A percentile compares a stretch with the other conserved stretches of the same genome.
phyloP scores from a whole-genome alignment of 306 rosid species.

The Cucurbita moschata region DNA sequence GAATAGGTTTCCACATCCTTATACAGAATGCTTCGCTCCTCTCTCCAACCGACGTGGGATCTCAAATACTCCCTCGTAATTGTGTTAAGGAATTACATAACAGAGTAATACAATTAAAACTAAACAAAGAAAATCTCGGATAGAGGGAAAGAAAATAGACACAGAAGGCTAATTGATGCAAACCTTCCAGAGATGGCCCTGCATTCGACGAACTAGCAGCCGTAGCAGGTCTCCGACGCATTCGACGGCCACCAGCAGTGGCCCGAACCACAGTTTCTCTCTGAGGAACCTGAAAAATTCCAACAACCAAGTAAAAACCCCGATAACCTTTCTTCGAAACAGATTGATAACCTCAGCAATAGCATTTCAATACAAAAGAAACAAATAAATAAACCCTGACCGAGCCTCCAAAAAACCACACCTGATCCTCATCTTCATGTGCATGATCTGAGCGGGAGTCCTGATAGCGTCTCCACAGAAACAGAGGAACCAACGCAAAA shows the following conservation, averaged over 20 bases:
- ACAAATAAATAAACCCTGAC: neutral
- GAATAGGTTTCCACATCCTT: no score
- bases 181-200: constrained; percentile 50
- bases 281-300: constrained; percentile 36
- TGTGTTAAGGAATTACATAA: neutral
- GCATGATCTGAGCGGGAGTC: constrained; percentile 32
- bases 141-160: neutral
- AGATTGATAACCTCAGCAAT: neutral
- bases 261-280: constrained; percentile 69
- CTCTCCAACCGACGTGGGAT: no score
- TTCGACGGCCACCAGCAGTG: constrained; percentile 54
- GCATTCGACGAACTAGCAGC: constrained; percentile 75
- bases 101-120: neutral
- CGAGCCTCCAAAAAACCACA: constrained; percentile 9
- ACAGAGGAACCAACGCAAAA: constrained; percentile 52
- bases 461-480: constrained; percentile 61
- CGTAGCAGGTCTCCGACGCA: constrained; percentile 80
- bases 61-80: neutral
- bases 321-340: neutral
- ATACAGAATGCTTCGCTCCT: no score
- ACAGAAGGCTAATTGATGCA: neutral
- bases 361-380: neutral
- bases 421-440: constrained; percentile 57
- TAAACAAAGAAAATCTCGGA: neutral
- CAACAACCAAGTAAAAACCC: neutral